These are phyloP conservation scores for Leccinum fibrillosum DNA, from an alignment of 768 basidiomycete genomes.

Conservation along the genomic window DNA sequence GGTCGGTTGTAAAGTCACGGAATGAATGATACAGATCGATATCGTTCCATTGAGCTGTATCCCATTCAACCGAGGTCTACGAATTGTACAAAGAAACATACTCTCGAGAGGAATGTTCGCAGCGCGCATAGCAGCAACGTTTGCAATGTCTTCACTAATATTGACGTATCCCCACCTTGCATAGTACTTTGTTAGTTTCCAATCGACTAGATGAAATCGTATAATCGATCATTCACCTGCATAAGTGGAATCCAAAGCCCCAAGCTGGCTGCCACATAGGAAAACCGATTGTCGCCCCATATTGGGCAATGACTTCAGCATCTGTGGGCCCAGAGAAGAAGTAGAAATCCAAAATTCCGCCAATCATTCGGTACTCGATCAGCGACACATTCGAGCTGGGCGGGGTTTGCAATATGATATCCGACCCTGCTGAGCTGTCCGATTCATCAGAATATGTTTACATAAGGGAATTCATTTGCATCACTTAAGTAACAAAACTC, in stretches of 20 bases:
- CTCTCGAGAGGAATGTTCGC: slow-evolving; percentile 77
- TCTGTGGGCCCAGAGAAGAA: slow-evolving; percentile 62
- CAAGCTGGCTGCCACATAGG: slow-evolving; percentile 73
- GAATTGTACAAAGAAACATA: slow-evolving; percentile 17
- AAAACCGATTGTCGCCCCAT: slow-evolving; percentile 61
- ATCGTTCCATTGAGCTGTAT: slow-evolving; percentile 72
- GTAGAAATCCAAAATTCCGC: slow-evolving; percentile 77
- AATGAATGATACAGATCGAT: slow-evolving; percentile 70
- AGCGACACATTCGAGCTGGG: slow-evolving; percentile 52
- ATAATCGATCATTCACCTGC: slow-evolving; percentile 39
- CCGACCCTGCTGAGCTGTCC: slow-evolving; percentile 63
- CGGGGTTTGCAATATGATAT: slow-evolving; percentile 65
- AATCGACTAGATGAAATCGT: neutral
- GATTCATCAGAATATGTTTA: slow-evolving; percentile 4
- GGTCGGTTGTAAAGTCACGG: slow-evolving; percentile 69
- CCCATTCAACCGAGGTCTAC: neutral
- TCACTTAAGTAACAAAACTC: slow-evolving; percentile 73
- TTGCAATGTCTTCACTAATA: slow-evolving; percentile 53
- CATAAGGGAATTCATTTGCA: neutral
- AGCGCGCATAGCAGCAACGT: slow-evolving; percentile 56
- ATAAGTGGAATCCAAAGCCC: slow-evolving; percentile 79
- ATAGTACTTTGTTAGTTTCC: neutral
- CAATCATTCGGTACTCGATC: slow-evolving; percentile 70
- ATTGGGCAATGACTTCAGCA: slow-evolving; percentile 62
- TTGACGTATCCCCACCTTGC: slow-evolving; percentile 46